phyloP scores from a whole-genome alignment of 257 asterid genomes.

The Lycium barbarum region DNA sequence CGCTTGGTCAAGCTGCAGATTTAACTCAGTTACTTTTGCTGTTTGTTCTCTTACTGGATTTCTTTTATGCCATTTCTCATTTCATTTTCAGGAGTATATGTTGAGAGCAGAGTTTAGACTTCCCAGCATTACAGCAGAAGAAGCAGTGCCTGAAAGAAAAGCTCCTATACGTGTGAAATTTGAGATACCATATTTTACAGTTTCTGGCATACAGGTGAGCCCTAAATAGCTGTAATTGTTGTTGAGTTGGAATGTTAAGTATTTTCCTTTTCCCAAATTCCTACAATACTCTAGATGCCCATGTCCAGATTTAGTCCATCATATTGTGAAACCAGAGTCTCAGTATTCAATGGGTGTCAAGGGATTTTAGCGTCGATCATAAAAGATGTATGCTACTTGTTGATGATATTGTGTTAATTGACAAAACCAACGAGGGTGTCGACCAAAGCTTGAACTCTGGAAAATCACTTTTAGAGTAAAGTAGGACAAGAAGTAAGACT shows the following conservation, averaged over 20 bases:
- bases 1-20: background rate
- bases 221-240: background rate
- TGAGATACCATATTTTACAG: constrained; percentile 99
- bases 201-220: constrained; percentile 98
- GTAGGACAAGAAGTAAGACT: background rate
- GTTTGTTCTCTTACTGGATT: constrained; percentile 23
- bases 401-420: background rate
- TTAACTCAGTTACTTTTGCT: constrained; percentile 3
- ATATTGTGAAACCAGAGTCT: background rate
- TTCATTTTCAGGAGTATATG: constrained; percentile 80
- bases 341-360: constrained; percentile 16
- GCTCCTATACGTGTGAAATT: constrained; percentile 97
- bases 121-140: constrained; percentile 95
- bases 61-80: constrained; percentile 19
- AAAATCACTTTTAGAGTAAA: background rate
- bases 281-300: background rate
- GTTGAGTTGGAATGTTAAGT: background rate
- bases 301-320: background rate
- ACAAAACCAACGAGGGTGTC: background rate
- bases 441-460: background rate
- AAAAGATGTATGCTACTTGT: background rate
- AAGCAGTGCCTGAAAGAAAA: constrained; percentile 84
- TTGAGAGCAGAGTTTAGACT: constrained; percentile 95
- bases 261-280: background rate
- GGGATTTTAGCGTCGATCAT: background rate